Base-by-base conservation (phyloP, 164 flowering plant species). In the Umbellularia californica region DNA sequence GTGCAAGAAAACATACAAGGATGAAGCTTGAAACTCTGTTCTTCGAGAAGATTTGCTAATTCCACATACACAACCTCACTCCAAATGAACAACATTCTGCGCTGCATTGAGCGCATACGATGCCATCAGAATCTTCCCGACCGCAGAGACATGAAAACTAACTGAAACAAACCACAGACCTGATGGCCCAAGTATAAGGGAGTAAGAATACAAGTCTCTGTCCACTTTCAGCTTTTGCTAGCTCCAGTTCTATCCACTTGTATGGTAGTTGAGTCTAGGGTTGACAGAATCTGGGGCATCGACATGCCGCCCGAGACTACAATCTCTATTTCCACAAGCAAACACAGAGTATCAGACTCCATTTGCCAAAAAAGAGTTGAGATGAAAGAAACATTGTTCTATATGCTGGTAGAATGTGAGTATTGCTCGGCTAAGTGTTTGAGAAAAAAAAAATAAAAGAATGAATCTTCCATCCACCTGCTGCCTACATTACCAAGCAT, bases 231-330 rank as follows among this genome's bases (percentile, higher is more conserved):
- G 79, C 78, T 83, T 79, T 87, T 83, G 71, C 81, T 74, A 22
- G 79, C 50, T 82, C 88, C 86, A 81, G 82, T 85, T 81, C 86
- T 85, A 33, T 87, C 89, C 22, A 77, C 72, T 52, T 80, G 81
- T 30, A 81, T 65, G n/a, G 77, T 68, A 27, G 79, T 74, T n/a
- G 84, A 35, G 64, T 88, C 91, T 69, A 90, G 50, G 3, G 90
- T 86, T 20, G 94, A 83, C 70, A 90, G 80, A 73, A 90, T 85
- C 81, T 84, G 94, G 9, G 91, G 94, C 94, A 90, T 90, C 4
- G 94, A 90, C 94, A 90, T 90, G 19, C 94, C 94, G 6, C 89
- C 94, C 2, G 94, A 90, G 5, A 90, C 88, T 17, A 90, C 91
- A 58, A 90, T 90, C 80, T 90, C 94, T 90, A 89, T 81, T 82